These are phyloP conservation scores for Spatholobus suberectus DNA, from an alignment of 306 rosid genomes.

Conservation along the genomic window DNA sequence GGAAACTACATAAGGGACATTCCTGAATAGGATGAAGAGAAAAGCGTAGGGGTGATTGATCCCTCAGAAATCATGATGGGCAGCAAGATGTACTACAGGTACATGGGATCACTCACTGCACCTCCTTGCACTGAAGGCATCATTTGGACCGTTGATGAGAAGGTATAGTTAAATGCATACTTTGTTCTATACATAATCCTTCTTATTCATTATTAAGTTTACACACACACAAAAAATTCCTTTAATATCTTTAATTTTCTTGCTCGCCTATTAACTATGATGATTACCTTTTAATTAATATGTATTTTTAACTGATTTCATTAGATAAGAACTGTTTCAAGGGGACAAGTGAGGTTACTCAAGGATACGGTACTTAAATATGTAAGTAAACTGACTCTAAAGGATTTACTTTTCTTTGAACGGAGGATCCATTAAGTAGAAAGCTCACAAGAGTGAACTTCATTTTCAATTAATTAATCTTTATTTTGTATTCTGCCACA, in stretches of 20 bases:
- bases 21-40: slow-evolving; percentile 35
- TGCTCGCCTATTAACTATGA: not conserved
- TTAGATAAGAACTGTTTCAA: slow-evolving; percentile 62
- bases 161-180: slow-evolving; percentile 47
- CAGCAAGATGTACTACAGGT: slow-evolving; percentile 56
- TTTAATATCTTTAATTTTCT: not conserved
- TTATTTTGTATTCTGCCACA: not conserved
- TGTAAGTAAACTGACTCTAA: slow-evolving; percentile 46
- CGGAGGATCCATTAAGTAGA: not conserved
- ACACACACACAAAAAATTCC: not conserved
- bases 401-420: not conserved
- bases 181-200: not conserved
- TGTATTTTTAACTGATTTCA: not conserved
- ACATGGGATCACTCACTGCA: slow-evolving; percentile 73
- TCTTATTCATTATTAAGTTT: not conserved
- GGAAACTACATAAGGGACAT: slow-evolving; percentile 38
- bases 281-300: not conserved
- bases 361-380: slow-evolving; percentile 49
- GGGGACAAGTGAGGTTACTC: slow-evolving; percentile 54
- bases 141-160: slow-evolving; percentile 62
- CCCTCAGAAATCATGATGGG: slow-evolving; percentile 48
- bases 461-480: not conserved
- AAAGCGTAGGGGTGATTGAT: slow-evolving; percentile 50
- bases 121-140: slow-evolving; percentile 84
- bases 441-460: no score